Evolutionary conservation across 148 eudicot genomes (phyloP).

Genomic region (Cornus kousa): DNA sequence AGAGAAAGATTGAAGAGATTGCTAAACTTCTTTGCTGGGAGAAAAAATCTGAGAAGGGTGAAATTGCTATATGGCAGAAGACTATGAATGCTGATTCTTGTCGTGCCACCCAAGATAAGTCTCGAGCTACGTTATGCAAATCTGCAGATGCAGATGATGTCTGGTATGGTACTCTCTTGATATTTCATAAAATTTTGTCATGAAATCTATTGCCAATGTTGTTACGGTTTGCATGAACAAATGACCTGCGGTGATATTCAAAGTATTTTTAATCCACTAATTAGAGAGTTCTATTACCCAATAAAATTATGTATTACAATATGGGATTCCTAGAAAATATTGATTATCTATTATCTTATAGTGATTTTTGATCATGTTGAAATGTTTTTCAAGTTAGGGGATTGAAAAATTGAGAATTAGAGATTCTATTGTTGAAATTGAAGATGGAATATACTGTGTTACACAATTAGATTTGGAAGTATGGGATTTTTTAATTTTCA

Average conservation of each 20-base stretch:
- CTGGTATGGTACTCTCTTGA: slow-evolving; percentile 17
- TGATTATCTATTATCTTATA: neutral
- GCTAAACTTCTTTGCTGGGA: slow-evolving; percentile 39
- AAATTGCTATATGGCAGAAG: slow-evolving; percentile 34
- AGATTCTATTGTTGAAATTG: no score
- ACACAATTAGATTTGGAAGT: no score
- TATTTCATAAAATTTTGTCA: neutral
- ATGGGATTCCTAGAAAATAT: neutral
- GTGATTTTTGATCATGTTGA: neutral
- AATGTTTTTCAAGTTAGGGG: no score
- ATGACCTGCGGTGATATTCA: neutral
- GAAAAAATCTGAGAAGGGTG: slow-evolving; percentile 30
- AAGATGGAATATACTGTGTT: no score
- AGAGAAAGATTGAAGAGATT: slow-evolving; percentile 28
- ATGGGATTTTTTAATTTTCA: no score
- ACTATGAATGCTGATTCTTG: slow-evolving; percentile 17
- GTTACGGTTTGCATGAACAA: neutral
- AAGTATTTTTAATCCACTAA: neutral
- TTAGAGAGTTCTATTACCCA: neutral
- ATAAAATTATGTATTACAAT: neutral
- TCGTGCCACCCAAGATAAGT: slow-evolving; percentile 1
- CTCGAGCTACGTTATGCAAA: slow-evolving; percentile 18
- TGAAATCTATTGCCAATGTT: neutral
- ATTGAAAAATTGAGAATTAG: no score
- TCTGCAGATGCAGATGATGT: slow-evolving; percentile 23